Evolutionary conservation across 768 basidiomycete genomes (phyloP), one percentile per base, ranked within the genome.

Genomic region (Suillus hirtellus): DNA sequence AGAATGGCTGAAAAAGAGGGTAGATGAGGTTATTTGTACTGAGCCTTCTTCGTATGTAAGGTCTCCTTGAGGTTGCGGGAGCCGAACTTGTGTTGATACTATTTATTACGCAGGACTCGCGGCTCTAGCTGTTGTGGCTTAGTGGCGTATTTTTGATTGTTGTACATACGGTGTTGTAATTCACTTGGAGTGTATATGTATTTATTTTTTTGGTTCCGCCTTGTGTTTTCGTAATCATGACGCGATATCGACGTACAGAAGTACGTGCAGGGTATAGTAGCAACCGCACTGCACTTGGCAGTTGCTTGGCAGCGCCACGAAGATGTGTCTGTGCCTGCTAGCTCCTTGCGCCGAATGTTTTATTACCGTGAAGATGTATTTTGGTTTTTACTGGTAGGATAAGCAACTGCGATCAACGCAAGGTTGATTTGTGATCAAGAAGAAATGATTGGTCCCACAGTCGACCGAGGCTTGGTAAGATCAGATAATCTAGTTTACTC

Each of bases 11-110:
- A 82, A 81, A 71, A 79, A 75, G 60, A 76, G 89, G 62, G 81
- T 92, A 53, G 83, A 82, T 17, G 84, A 84, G 37, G 88, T 91
- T 1, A 76, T 82, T 34, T 88, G 86, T 67, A 82, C 83, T 11
- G 89, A 90, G 64, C 82, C 86, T 21, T 70, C 81, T 24, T 70
- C 81, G 53, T 83, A 79, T 70, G 87, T 78, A 63, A 71, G 79
- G 73, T 81, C 73, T 27, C 58, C 60, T 9, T 75, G 66, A 69
- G 43, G 17, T n/a, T 55, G 40, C 19, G 1, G n/a, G 12, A 14
- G 15, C 40, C 2, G 49, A 43, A 15, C 17, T 50, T 56, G 55
- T 21, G 49, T 47, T 65, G 40, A 27, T 64, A n/a, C 10, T 37
- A 43, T 40, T 50, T 17, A 40, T 44, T 21, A 37, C 62, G 34